Percentiles rank a stretch among this genome's conserved stretches.
These are phyloP conservation scores for Parastagonospora nodorum DNA, from an alignment of 2,329 filamentous ascomycete genomes.

Conservation along the genomic window DNA sequence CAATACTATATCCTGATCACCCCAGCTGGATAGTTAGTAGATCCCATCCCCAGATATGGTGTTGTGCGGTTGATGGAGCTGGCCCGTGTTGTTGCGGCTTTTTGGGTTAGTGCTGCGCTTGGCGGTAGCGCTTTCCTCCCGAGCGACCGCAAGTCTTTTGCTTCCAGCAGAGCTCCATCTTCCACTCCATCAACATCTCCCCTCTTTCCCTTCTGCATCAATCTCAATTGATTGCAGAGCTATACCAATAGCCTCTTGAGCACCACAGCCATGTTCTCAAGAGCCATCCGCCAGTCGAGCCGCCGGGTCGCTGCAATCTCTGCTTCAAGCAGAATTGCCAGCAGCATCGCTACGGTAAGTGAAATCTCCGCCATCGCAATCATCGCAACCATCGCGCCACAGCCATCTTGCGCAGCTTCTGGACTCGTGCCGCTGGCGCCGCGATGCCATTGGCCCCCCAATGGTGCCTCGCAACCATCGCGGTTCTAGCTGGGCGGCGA, in stretches of 20 bases:
- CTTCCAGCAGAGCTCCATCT: slow-evolving; percentile 40
- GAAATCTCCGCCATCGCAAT: slow-evolving; percentile 42
- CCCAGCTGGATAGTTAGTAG: background rate
- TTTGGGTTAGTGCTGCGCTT: slow-evolving; percentile 24
- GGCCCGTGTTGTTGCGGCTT: slow-evolving; percentile 11
- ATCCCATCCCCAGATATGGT: background rate
- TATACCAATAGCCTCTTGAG: slow-evolving; percentile 49
- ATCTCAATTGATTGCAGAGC: slow-evolving; percentile 52
- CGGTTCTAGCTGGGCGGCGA: slow-evolving; percentile 41
- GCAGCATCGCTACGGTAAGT: too few species aligned
- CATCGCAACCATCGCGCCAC: too few species aligned
- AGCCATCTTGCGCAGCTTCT: slow-evolving; percentile 44
- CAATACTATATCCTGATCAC: background rate
- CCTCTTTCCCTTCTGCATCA: slow-evolving; percentile 48
- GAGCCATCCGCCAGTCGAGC: slow-evolving; percentile 95
- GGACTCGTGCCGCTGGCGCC: slow-evolving; percentile 45
- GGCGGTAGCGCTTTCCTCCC: slow-evolving; percentile 32
- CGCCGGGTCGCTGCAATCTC: slow-evolving; percentile 93
- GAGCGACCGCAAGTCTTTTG: slow-evolving; percentile 35
- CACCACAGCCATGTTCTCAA: slow-evolving; percentile 84
- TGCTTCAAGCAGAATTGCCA: slow-evolving; percentile 88
- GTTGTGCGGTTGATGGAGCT: slow-evolving; percentile 4
- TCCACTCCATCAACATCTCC: slow-evolving; percentile 47
- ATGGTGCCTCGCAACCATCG: slow-evolving; percentile 37
- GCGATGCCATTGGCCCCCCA: too few species aligned